Conservation (phyloP, 2,329 filamentous ascomycete species). For the Phyllosticta ampelicida region DNA sequence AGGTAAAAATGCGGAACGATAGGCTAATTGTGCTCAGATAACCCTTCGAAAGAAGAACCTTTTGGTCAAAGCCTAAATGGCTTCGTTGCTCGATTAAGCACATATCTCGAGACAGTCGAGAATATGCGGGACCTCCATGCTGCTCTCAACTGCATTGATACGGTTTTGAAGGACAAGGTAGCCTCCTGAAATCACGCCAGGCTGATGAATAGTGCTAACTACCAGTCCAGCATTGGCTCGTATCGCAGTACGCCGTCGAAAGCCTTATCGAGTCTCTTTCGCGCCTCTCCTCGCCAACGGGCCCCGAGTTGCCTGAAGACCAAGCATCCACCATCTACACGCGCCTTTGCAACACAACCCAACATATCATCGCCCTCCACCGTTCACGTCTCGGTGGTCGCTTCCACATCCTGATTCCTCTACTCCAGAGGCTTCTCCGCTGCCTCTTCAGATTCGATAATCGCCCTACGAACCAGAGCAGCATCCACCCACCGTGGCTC, state of each 20-base stretch:
- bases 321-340: constrained; percentile 37
- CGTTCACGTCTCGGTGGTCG: constrained; percentile 48
- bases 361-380: constrained; percentile 45
- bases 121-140: constrained; percentile 5
- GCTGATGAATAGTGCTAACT: constrained; percentile 3
- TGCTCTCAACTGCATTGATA: constrained; percentile 16
- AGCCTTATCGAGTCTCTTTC: constrained; percentile 27
- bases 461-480: constrained; percentile 14
- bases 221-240: constrained; percentile 22
- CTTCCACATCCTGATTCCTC: constrained; percentile 46
- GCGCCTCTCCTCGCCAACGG: constrained; percentile 23
- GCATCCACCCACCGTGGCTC: constrained; percentile 15
- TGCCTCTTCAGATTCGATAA: constrained; percentile 43
- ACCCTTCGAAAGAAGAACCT: constrained; percentile 2
- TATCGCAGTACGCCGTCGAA: constrained; percentile 36
- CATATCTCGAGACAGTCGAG: constrained; percentile 3
- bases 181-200: not conserved
- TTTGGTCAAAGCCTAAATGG: constrained; percentile 3
- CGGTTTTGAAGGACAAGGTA: constrained; percentile 17
- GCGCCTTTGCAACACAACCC: constrained; percentile 44
- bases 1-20: not conserved
- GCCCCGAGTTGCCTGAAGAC: constrained; percentile 18
- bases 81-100: constrained; percentile 1
- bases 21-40: constrained; percentile 1
- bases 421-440: constrained; percentile 44